A percentile compares a stretch with the other conserved stretches of the same genome.
Conservation (phyloP, 208 protist species). For the Acanthamoeba healyi region DNA sequence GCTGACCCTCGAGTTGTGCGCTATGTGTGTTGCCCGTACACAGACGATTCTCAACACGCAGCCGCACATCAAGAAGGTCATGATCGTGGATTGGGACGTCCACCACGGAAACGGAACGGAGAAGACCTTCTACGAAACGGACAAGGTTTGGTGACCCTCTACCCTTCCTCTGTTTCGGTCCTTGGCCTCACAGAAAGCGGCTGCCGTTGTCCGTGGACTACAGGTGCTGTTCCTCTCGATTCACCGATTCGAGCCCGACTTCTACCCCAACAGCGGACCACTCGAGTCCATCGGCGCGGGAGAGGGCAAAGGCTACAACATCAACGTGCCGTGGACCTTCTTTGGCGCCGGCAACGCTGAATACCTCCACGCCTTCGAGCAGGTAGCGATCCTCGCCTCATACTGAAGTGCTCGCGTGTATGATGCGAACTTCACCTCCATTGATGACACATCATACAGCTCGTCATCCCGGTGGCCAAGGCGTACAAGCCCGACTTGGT, state of each 20-base stretch:
- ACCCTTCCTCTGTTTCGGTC: no score
- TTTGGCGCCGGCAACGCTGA: neutral
- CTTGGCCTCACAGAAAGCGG: no score
- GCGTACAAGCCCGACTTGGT: constrained; percentile 36
- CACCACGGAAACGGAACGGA: constrained; percentile 40
- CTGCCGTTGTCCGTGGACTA: no score
- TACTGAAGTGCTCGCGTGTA: no score
- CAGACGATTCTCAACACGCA: constrained; percentile 34
- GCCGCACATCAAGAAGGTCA: constrained; percentile 55
- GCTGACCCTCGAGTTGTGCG: no score
- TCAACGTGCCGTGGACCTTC: constrained; percentile 52
- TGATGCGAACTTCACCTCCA: no score
- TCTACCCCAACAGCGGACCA: constrained; percentile 65
- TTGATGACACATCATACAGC: neutral
- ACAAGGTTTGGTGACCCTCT: neutral
- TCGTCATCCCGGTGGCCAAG: constrained; percentile 53
- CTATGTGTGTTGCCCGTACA: no score
- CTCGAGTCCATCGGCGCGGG: neutral
- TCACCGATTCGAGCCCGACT: constrained; percentile 9
- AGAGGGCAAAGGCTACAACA: constrained; percentile 30
- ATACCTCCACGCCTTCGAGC: constrained; percentile 45
- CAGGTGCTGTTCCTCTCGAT: constrained; percentile 51
- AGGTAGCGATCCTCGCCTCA: neutral
- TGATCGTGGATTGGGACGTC: constrained; percentile 54
- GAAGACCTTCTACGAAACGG: constrained; percentile 25